A percentile compares a stretch with the other conserved stretches of the same genome.
Evolutionary conservation across 805 yeast genomes (phyloP).

Genomic region (Barnettozyma vustinii): DNA sequence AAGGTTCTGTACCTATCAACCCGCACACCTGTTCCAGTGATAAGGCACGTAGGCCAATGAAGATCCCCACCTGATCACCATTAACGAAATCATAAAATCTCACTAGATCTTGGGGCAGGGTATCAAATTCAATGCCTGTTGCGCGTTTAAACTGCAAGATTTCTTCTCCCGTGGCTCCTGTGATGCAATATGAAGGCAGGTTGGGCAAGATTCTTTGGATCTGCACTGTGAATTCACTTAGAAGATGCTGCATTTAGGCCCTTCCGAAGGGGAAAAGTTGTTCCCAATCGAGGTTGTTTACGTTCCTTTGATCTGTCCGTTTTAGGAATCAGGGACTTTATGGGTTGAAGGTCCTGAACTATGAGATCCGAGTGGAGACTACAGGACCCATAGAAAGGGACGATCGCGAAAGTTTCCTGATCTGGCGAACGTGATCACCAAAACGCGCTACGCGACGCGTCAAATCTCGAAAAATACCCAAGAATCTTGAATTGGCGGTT

Average conservation of each 20-base stretch:
- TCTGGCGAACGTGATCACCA: not conserved
- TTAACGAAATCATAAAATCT: not conserved
- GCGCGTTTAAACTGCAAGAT: not conserved
- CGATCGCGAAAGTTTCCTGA: slow-evolving; percentile 5
- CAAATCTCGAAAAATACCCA: not conserved
- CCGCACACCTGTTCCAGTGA: no score
- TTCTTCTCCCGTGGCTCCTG: not conserved
- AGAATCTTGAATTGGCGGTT: not conserved
- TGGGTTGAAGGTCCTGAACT: not conserved
- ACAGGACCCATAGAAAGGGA: not conserved
- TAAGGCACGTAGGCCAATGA: no score
- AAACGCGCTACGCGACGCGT: slow-evolving; percentile 9
- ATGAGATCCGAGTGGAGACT: not conserved
- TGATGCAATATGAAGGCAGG: not conserved
- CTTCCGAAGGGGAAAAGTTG: not conserved
- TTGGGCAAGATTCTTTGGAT: not conserved
- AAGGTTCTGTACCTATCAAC: no score
- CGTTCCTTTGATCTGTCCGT: not conserved
- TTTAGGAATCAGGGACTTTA: not conserved
- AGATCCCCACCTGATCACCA: no score
- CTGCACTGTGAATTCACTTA: not conserved
- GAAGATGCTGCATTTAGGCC: not conserved
- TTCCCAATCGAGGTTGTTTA: not conserved
- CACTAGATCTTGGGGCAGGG: not conserved
- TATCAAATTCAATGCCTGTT: not conserved